Evolutionary conservation across 495 filamentous ascomycete genomes (phyloP), one percentile per base, ranked within the genome.

Genomic region (Bacidia gigantensis): DNA sequence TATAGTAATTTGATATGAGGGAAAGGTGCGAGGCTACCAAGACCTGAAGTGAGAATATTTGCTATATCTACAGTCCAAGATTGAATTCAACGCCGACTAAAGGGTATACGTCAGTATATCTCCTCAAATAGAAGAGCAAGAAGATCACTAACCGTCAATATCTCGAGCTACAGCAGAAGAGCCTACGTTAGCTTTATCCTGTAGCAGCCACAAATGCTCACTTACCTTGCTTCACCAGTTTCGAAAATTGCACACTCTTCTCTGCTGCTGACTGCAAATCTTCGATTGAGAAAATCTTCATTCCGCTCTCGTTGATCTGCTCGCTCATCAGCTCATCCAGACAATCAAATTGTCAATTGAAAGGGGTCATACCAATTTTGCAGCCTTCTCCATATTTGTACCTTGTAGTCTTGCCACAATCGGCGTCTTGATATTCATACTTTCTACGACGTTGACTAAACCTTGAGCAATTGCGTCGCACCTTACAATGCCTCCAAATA

Each of bases 221-320:
- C 81, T 67, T 75, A 84, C 82, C 82, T 87, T 95, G 86, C 80
- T 96, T 97, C 59, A 98, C 93, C 46, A 98, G 86, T 77, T 95
- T 97, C 52, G 87, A 95, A 67, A 98, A 89, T 71, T 98, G 92
- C 62, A 98, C 92, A 1, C 88, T 83, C 76, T 94, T 97, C 79
- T 98, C 93, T 52, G 92, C 92, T 46, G 92, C 93, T 65, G 69
- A 90, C 72, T 97, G 93, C 57, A 98, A 79, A 72, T 98, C 93
- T 63, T 98, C 92, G 56, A 98, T 96, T 50, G 86, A 93, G 77
- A 98, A 98, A 71, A 98, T 98, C 82, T 97, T 98, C 61, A 97
- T 78, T 58, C 93, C 92, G 46, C 89, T 93, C 62, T 97, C 89
- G 73, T 95, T 94, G 73, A 98, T 89, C 78, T 81, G 53, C 21